Evolutionary conservation across 257 asterid genomes (phyloP).

Genomic region (Scutellaria barbata): DNA sequence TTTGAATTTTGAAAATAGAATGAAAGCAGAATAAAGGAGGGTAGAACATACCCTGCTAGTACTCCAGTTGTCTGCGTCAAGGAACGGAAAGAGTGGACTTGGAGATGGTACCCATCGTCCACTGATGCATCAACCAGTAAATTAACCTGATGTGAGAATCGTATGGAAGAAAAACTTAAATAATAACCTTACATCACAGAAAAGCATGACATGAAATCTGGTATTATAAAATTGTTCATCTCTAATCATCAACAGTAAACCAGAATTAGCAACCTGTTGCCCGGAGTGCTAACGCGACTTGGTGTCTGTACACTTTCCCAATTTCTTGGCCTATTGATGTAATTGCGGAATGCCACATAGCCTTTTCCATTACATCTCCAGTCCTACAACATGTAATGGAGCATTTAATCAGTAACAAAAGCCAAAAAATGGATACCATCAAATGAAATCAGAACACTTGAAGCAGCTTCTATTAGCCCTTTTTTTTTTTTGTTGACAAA

Average conservation of each 20-base stretch:
- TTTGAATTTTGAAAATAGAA: slow-evolving; percentile 31
- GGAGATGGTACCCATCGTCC: slow-evolving; percentile 85
- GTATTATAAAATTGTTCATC: slow-evolving; percentile 17
- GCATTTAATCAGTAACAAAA: slow-evolving; percentile 32
- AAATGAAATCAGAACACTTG: neutral
- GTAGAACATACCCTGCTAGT: slow-evolving; percentile 58
- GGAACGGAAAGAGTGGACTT: slow-evolving; percentile 61
- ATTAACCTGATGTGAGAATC: slow-evolving; percentile 92
- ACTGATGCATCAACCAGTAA: slow-evolving; percentile 99
- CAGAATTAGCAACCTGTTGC: slow-evolving; percentile 72
- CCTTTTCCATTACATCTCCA: slow-evolving; percentile 97
- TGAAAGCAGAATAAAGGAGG: slow-evolving; percentile 21
- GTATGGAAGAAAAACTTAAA: slow-evolving; percentile 64
- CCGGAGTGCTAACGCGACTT: slow-evolving; percentile 82
- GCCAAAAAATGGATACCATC: slow-evolving; percentile 17
- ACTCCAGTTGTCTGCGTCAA: slow-evolving; percentile 80
- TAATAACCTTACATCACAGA: slow-evolving; percentile 42
- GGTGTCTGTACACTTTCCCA: slow-evolving; percentile 65
- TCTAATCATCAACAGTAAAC: slow-evolving; percentile 40
- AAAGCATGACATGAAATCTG: slow-evolving; percentile 30
- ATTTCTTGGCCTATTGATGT: slow-evolving; percentile 81
- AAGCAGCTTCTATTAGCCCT: neutral
- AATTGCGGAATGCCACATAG: slow-evolving; percentile 85
- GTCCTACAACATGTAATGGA: slow-evolving; percentile 55
- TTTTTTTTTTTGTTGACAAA: slow-evolving; percentile 18